These are phyloP conservation scores for Neurospora sp. DNA, from an alignment of 495 filamentous ascomycete genomes.

Conservation along the genomic window DNA sequence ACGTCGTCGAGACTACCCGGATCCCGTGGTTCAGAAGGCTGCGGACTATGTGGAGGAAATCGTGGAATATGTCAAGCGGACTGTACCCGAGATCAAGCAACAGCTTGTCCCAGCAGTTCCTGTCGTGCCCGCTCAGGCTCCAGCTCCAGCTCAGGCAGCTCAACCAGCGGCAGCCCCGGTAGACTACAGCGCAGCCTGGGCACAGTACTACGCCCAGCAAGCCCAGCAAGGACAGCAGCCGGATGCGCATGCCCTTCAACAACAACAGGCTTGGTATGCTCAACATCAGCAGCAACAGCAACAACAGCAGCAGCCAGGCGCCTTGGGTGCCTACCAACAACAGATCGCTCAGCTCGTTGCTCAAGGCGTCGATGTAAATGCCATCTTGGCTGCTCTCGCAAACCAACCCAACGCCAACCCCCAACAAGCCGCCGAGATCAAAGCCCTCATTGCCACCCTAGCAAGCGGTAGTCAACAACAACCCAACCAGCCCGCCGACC, in stretches of 20 bases:
- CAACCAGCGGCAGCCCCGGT: conserved; percentile 8
- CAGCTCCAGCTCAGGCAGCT: neutral
- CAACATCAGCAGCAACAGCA: conserved; percentile 11
- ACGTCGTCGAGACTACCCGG: conserved; percentile 21
- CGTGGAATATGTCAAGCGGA: conserved; percentile 20
- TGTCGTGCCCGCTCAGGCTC: conserved; percentile 2
- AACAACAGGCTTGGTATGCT: conserved; percentile 20
- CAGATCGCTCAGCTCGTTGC: conserved; percentile 2
- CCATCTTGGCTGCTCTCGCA: conserved; percentile 16
- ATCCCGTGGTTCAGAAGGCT: conserved; percentile 23
- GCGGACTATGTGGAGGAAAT: conserved; percentile 20
- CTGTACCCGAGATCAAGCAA: conserved; percentile 13
- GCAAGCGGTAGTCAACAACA: conserved; percentile 6
- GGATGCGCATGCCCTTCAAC: conserved; percentile 7
- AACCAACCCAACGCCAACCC: conserved; percentile 4
- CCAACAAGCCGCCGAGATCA: conserved; percentile 6
- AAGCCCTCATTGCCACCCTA: conserved; percentile 14
- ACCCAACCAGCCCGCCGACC: conserved; percentile 1
- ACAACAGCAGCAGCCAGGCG: neutral
- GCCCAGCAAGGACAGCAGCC: conserved; percentile 12
- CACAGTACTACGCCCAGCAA: conserved; percentile 22
- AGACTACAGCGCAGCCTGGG: conserved; percentile 20
- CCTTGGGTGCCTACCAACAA: conserved; percentile 2
- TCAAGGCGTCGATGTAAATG: conserved; percentile 9
- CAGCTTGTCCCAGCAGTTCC: conserved; percentile 4